These are phyloP conservation scores for Thielaviopsis punctulata DNA, from an alignment of 2,329 filamentous ascomycete genomes.

Conservation along the genomic window DNA sequence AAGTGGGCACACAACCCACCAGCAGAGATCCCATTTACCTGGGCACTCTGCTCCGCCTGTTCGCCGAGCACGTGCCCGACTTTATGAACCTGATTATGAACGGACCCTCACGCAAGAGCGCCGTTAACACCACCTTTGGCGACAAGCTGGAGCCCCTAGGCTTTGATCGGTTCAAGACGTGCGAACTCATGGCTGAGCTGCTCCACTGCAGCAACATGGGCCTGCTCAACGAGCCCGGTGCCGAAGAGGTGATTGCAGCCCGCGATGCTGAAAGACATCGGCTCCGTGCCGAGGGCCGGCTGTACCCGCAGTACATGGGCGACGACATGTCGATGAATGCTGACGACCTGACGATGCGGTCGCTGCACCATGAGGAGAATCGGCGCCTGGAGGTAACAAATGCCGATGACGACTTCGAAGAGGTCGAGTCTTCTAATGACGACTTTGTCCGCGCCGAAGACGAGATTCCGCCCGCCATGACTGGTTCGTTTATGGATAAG, in stretches of 20 bases:
- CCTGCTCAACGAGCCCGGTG: constrained; percentile 76
- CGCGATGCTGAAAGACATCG: constrained; percentile 70
- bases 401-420: constrained; percentile 81
- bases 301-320: constrained; percentile 27
- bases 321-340: constrained; percentile 22
- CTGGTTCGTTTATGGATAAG: constrained; percentile 44
- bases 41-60: constrained; percentile 72
- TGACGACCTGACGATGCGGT: constrained; percentile 47
- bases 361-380: constrained; percentile 36
- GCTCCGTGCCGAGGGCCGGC: constrained; percentile 58
- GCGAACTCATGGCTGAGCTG: constrained; percentile 93
- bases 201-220: constrained; percentile 99
- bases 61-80: constrained; percentile 78
- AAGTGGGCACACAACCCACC: constrained; percentile 62
- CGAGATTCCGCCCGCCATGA: constrained; percentile 53
- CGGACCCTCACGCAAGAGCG: constrained; percentile 52
- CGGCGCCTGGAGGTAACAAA: constrained; percentile 65
- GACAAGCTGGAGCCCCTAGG: constrained; percentile 82
- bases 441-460: constrained; percentile 63
- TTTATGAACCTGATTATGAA: constrained; percentile 87
- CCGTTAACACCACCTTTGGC: constrained; percentile 75
- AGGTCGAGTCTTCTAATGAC: constrained; percentile 50
- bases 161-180: constrained; percentile 97
- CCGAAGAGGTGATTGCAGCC: constrained; percentile 66
- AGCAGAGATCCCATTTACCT: constrained; percentile 89